Conservation (phyloP, 306 rosid species). For the Cucurbita pepo region DNA sequence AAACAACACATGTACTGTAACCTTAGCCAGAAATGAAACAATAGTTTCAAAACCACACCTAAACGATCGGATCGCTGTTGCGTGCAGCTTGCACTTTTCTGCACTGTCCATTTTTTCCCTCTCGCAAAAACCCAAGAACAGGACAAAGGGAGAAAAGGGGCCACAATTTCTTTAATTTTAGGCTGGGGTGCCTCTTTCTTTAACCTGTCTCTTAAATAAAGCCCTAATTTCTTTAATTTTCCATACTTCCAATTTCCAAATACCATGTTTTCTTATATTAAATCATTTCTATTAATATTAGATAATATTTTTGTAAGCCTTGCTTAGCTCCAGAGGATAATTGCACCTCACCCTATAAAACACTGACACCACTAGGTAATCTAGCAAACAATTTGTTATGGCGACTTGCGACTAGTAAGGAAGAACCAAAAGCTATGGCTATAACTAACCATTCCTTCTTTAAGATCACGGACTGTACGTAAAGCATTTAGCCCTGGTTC, state of each 20-base stretch:
- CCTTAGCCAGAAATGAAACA: neutral
- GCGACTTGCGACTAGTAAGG: neutral
- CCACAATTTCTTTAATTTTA: neutral
- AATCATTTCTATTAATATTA: neutral
- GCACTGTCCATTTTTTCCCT: neutral
- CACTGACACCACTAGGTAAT: neutral
- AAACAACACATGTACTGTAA: neutral
- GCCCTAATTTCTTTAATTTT: neutral
- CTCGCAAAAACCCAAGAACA: neutral
- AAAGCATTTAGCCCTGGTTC: slow-evolving; percentile 73
- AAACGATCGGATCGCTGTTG: neutral
- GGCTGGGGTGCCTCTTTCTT: neutral
- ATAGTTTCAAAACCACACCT: neutral
- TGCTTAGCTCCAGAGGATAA: neutral
- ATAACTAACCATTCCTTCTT: slow-evolving; percentile 80
- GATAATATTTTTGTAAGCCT: too few relatives aligned
- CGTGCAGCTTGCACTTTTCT: neutral
- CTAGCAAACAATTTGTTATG: neutral
- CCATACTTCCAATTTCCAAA: neutral
- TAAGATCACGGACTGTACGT: slow-evolving; percentile 46
- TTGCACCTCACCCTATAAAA: neutral
- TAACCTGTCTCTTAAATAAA: neutral
- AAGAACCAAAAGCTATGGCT: slow-evolving; percentile 5
- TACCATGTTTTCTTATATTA: neutral
- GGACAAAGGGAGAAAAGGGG: neutral